A percentile compares a stretch with the other conserved stretches of the same genome.
phyloP scores from a whole-genome alignment of 306 rosid genomes.

The Cicer arietinum region DNA sequence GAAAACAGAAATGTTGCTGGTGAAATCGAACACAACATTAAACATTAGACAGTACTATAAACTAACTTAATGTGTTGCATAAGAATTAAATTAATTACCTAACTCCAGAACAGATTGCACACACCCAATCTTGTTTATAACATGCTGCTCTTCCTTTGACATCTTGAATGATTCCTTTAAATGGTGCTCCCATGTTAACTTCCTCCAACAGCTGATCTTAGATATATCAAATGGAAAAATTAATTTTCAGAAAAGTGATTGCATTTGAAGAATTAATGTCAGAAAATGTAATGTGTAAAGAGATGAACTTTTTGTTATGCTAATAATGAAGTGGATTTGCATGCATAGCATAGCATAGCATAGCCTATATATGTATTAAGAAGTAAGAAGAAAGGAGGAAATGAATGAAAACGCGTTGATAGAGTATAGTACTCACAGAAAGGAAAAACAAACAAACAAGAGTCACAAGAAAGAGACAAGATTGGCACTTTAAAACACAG shows the following conservation, averaged over 20 bases:
- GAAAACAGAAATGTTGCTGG: not conserved
- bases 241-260: conserved; percentile 15
- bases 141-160: conserved; percentile 74
- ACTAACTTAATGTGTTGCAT: not conserved
- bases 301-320: not conserved
- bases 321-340: conserved; percentile 6
- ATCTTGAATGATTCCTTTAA: conserved; percentile 70
- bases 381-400: not conserved
- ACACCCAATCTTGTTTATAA: conserved; percentile 79
- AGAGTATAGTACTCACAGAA: not conserved
- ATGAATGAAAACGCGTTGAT: conserved; percentile 22
- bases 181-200: conserved; percentile 49
- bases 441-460: not conserved
- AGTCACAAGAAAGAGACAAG: conserved; percentile 34
- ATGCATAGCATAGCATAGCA: not conserved
- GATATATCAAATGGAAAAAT: conserved; percentile 10
- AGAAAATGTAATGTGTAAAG: conserved; percentile 12
- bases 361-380: too few species aligned
- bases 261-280: conserved; percentile 16
- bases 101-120: conserved; percentile 60
- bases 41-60: not conserved
- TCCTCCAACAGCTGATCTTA: conserved; percentile 50
- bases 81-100: conserved; percentile 51
- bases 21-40: not conserved
- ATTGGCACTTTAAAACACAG: conserved; percentile 32